Conservation (phyloP, 768 basidiomycete genomes). For the Panellus pusillus region DNA sequence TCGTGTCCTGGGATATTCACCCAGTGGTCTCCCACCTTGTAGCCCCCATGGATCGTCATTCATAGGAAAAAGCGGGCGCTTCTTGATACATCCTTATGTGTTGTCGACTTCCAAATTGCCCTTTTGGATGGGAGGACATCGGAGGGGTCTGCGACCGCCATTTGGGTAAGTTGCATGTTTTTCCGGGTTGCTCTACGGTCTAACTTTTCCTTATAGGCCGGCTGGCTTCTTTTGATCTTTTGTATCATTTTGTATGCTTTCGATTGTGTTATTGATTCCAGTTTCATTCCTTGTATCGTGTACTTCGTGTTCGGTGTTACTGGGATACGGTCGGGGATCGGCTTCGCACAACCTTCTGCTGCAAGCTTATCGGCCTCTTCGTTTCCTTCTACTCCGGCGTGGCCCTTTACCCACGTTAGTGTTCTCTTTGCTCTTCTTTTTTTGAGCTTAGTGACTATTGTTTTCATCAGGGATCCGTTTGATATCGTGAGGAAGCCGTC, state of each 20-base stretch:
- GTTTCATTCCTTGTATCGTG: conserved; percentile 18
- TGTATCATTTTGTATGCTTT: conserved; percentile 1
- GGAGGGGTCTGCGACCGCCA: too few relatives aligned
- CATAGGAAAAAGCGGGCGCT: not conserved
- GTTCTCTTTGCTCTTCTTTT: conserved; percentile 14
- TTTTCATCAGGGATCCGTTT: not conserved
- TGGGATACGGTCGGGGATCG: too few relatives aligned
- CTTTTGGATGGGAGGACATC: too few relatives aligned
- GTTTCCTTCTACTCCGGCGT: conserved; percentile 21
- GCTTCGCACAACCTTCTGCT: too few relatives aligned
- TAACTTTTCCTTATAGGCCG: too few relatives aligned
- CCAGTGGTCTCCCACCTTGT: not conserved
- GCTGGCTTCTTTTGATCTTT: too few relatives aligned
- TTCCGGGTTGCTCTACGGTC: too few relatives aligned
- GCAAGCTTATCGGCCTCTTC: conserved; percentile 26
- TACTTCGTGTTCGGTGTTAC: not conserved
- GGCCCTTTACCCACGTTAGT: conserved; percentile 30
- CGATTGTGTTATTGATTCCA: conserved; percentile 17
- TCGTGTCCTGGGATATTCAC: not conserved
- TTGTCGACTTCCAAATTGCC: not conserved
- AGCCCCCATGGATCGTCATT: not conserved
- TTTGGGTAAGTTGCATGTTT: too few relatives aligned
- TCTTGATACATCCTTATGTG: not conserved
- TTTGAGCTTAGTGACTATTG: conserved; percentile 4
- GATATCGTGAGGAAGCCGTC: not conserved